A percentile compares a stretch with the other conserved stretches of the same genome.
Conservation (phyloP, 257 asterid species). For the Thymus quinquecostatus region DNA sequence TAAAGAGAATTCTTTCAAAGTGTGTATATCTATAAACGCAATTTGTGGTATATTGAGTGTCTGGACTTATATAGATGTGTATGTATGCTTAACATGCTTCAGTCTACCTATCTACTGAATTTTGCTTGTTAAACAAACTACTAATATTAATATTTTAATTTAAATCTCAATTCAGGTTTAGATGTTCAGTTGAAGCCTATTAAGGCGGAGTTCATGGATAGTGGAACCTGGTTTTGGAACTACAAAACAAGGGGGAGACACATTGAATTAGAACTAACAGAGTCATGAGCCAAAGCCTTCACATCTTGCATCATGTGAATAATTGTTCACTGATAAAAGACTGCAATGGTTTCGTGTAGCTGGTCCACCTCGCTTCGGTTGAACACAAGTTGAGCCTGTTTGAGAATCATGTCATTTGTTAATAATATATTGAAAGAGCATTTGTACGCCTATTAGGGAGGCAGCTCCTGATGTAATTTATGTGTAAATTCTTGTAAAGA, state of each 20-base stretch:
- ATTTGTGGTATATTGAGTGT: conserved; percentile 15
- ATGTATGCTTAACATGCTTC: conserved; percentile 10
- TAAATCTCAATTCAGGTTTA: conserved; percentile 55
- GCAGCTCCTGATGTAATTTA: conserved; percentile 34
- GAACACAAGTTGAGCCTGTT: conserved; percentile 77
- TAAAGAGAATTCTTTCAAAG: not conserved
- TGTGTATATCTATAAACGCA: not conserved
- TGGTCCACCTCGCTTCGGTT: conserved; percentile 51
- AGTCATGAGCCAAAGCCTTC: conserved; percentile 42
- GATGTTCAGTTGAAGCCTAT: conserved; percentile 62
- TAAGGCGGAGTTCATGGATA: conserved; percentile 64
- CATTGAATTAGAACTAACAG: conserved; percentile 69
- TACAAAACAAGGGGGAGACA: conserved; percentile 63
- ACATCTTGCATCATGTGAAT: conserved; percentile 50
- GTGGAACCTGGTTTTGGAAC: conserved; percentile 96
- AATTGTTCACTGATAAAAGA: conserved; percentile 57
- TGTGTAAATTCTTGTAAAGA: conserved; percentile 41
- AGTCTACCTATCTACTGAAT: conserved; percentile 12
- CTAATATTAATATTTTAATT: conserved; percentile 27
- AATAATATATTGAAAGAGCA: conserved; percentile 20
- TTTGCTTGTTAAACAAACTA: conserved; percentile 17
- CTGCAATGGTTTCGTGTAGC: conserved; percentile 25
- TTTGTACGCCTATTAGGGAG: conserved; percentile 24
- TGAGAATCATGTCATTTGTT: conserved; percentile 29
- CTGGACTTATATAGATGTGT: not conserved